A percentile compares a stretch with the other conserved stretches of the same genome.
Conservation (phyloP, 2,329 filamentous ascomycete species). For the Ascochyta fabae region DNA sequence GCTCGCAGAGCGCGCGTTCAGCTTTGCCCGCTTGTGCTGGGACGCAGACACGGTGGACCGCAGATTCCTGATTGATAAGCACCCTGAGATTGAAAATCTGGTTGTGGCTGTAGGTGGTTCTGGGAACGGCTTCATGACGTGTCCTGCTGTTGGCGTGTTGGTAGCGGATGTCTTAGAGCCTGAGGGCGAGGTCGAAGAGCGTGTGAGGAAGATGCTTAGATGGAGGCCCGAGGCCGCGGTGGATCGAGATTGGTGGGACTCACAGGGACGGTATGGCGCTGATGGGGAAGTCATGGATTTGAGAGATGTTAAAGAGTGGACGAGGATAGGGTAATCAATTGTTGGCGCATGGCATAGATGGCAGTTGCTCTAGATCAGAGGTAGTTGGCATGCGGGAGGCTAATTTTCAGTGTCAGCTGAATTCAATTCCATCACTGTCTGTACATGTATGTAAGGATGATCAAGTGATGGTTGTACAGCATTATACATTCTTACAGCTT, state of each 20-base stretch:
- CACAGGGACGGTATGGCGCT: constrained; percentile 58
- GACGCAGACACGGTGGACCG: constrained; percentile 63
- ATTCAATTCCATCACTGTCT: too few species aligned
- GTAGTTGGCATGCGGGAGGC: too few species aligned
- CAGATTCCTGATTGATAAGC: constrained; percentile 59
- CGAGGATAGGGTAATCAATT: constrained; percentile 13
- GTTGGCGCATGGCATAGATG: too few species aligned
- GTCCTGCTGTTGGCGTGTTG: constrained; percentile 58
- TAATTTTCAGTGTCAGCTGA: too few species aligned
- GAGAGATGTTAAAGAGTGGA: constrained; percentile 44
- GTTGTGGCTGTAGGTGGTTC: constrained; percentile 59
- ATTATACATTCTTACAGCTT: constrained; percentile 1
- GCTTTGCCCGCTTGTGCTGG: constrained; percentile 63
- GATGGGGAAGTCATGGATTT: constrained; percentile 59
- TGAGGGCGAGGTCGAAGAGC: constrained; percentile 53
- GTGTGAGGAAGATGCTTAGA: constrained; percentile 53
- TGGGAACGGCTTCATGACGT: constrained; percentile 62
- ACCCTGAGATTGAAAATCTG: constrained; percentile 54
- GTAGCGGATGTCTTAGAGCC: constrained; percentile 55
- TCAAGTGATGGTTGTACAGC: too few species aligned
- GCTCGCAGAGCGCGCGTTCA: constrained; percentile 56
- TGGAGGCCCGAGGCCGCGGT: constrained; percentile 61
- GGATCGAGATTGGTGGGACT: constrained; percentile 55
- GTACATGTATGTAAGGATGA: too few species aligned
- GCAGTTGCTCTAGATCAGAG: too few species aligned